These are phyloP conservation scores for Ambrosiella xylebori DNA, from an alignment of 2,329 filamentous ascomycete genomes.

Conservation along the genomic window DNA sequence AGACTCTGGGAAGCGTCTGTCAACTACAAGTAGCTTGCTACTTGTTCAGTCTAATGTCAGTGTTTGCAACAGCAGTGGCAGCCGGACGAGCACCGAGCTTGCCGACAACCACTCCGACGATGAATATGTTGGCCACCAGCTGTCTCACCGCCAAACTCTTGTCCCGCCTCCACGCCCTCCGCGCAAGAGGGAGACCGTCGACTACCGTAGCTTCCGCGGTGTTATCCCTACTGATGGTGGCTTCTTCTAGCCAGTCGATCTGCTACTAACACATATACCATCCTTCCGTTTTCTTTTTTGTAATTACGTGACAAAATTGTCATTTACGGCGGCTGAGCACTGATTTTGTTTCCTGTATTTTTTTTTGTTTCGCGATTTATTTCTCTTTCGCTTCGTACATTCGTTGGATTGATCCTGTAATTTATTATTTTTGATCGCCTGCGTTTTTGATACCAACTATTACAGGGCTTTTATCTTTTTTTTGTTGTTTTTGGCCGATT, in stretches of 20 bases:
- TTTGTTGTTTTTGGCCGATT: too few relatives aligned
- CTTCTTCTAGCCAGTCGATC: slow-evolving; percentile 3
- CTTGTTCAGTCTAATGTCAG: slow-evolving; percentile 40
- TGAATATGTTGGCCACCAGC: background rate
- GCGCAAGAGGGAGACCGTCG: slow-evolving; percentile 5
- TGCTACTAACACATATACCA: background rate
- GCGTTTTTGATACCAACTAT: slow-evolving; percentile 1
- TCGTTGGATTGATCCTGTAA: background rate
- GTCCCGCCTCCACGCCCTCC: slow-evolving; percentile 9
- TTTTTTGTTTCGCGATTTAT: background rate
- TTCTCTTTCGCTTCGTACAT: background rate
- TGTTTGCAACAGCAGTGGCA: slow-evolving; percentile 27
- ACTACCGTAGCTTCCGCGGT: slow-evolving; percentile 1
- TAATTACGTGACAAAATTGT: background rate
- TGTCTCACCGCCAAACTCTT: background rate
- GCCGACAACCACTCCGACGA: slow-evolving; percentile 7
- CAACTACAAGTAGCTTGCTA: slow-evolving; percentile 42
- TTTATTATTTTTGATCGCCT: background rate
- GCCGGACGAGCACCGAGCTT: slow-evolving; percentile 15
- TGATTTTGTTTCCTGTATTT: slow-evolving; percentile 5
- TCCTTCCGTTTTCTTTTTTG: slow-evolving; percentile 3
- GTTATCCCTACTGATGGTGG: slow-evolving; percentile 7
- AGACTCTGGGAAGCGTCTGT: slow-evolving; percentile 43
- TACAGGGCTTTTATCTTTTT: background rate
- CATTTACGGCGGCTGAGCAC: slow-evolving; percentile 11